Base-by-base conservation (phyloP, 1,139 yeast species). In the Taphrina communis region DNA sequence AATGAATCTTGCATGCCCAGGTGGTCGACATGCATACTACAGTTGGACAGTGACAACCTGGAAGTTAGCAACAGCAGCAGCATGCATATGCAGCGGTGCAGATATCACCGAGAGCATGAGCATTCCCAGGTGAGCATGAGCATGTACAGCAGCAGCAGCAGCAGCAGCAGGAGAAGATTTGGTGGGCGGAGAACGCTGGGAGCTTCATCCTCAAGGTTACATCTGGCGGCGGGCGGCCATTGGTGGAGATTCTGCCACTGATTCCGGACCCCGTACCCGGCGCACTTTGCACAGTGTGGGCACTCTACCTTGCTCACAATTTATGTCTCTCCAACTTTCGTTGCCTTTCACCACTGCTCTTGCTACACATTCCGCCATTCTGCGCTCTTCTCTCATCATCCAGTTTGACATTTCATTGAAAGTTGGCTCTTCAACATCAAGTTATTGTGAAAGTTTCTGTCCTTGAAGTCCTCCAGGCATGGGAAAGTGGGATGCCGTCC, bases 401-500 rank as follows among this genome's bases (percentile, higher is more conserved):
- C 36, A 31, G 6, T 25, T 1, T 25, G 2, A 21, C 36, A 3
- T 25, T 38, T 50, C 53, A 50, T 8, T 21, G 6, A 25, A 21
- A 1, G 4, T 25, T 4, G 31, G 31, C 31, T 25, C 31, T 25
- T 25, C 4, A 2, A 4, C 31, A 25, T 25, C 31, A 1, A 25
- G 4, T 2, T 25, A 25, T 25, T 4, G 31, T 25, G 31, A 25
- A 25, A 25, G 31, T 4, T 25, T 25, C 31, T 25, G 31, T 25
- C 31, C 31, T 25, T 25, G 31, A 25, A 25, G 31, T 25, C 31
- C 4, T 25, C 31, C 36, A 50, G n/a, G 36, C 53, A 53, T 53
- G 58, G 58, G 41, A 35, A 53, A 53, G 21, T 53, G 41, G 41
- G 58, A 53, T 12, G 42, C 46, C 21, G 67, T 63, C 21, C 46